Percentiles rank a stretch among this genome's conserved stretches.
Evolutionary conservation across 2,329 filamentous ascomycete genomes (phyloP).

Genomic region (Aspergillus sp.): DNA sequence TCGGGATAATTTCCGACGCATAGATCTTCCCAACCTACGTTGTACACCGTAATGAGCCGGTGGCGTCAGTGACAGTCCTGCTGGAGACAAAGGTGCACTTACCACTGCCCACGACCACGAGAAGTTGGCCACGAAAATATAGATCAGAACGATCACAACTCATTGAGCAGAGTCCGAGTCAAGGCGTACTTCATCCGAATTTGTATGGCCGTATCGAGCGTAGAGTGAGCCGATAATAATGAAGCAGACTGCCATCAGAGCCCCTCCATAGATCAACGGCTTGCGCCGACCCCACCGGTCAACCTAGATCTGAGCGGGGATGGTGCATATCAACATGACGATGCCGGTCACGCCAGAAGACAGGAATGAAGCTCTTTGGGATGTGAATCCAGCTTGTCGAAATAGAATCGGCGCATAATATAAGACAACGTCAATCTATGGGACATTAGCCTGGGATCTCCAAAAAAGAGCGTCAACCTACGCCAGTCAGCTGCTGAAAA

Average conservation of each 20-base stretch:
- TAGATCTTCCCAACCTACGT: slow-evolving; percentile 25
- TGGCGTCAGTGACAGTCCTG: neutral
- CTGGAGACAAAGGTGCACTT: slow-evolving; percentile 6
- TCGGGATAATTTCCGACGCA: slow-evolving; percentile 24
- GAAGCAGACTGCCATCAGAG: slow-evolving; percentile 30
- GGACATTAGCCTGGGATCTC: neutral
- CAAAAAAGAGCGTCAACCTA: neutral
- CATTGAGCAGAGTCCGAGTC: slow-evolving; percentile 21
- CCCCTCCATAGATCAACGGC: slow-evolving; percentile 33
- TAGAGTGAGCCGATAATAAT: slow-evolving; percentile 21
- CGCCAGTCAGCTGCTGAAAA: slow-evolving; percentile 23
- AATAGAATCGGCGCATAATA: slow-evolving; percentile 39
- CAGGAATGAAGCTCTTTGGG: slow-evolving; percentile 28
- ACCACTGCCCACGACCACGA: slow-evolving; percentile 34
- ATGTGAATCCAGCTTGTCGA: slow-evolving; percentile 32
- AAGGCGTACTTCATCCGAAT: slow-evolving; percentile 24
- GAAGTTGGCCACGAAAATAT: slow-evolving; percentile 35
- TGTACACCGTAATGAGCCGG: neutral
- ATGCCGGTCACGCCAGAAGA: slow-evolving; percentile 36
- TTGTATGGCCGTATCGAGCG: slow-evolving; percentile 16
- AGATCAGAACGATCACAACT: slow-evolving; percentile 35
- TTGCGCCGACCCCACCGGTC: slow-evolving; percentile 35
- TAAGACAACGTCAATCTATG: slow-evolving; percentile 25
- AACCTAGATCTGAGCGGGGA: slow-evolving; percentile 35
- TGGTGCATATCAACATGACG: slow-evolving; percentile 35